Percentiles rank a stretch among this genome's conserved stretches.
Evolutionary conservation across 2,329 filamentous ascomycete species (phyloP).

Genomic region (Penicillium glabrum): DNA sequence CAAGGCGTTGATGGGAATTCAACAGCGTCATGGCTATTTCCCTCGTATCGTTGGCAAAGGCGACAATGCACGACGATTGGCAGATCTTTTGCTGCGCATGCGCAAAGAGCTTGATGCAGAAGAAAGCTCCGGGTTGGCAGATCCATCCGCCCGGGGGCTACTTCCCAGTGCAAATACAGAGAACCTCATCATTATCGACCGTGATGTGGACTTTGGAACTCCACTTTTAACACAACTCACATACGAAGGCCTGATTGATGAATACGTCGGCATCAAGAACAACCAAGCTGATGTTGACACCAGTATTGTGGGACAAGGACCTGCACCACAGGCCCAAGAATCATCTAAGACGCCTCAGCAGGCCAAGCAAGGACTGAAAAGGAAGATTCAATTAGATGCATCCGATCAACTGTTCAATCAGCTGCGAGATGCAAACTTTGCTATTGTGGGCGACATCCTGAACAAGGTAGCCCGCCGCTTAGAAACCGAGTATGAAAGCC

Average conservation of each 20-base stretch:
- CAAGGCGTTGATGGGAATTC: constrained; percentile 89
- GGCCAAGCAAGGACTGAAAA: constrained; percentile 67
- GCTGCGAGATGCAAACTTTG: constrained; percentile 89
- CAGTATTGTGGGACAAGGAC: constrained; percentile 74
- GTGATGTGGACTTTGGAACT: constrained; percentile 91
- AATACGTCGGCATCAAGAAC: constrained; percentile 86
- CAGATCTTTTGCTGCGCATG: constrained; percentile 86
- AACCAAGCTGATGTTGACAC: constrained; percentile 93
- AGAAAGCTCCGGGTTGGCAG: constrained; percentile 61
- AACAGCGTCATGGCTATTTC: constrained; percentile 88
- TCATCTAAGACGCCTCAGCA: constrained; percentile 51
- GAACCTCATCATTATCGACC: constrained; percentile 90
- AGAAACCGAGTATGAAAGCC: constrained; percentile 82
- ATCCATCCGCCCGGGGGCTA: constrained; percentile 61
- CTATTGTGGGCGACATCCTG: constrained; percentile 82
- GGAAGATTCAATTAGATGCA: constrained; percentile 84
- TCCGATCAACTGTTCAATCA: constrained; percentile 87
- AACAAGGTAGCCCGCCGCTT: constrained; percentile 89
- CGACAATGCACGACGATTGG: constrained; percentile 85
- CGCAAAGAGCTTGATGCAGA: constrained; percentile 86
- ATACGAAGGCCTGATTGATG: constrained; percentile 93
- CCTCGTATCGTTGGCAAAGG: constrained; percentile 94
- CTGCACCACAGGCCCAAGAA: constrained; percentile 55
- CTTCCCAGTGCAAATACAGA: constrained; percentile 86
- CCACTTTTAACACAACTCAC: constrained; percentile 91